phyloP scores from a whole-genome alignment of 306 rosid genomes.

The Dicorynia guianensis region DNA sequence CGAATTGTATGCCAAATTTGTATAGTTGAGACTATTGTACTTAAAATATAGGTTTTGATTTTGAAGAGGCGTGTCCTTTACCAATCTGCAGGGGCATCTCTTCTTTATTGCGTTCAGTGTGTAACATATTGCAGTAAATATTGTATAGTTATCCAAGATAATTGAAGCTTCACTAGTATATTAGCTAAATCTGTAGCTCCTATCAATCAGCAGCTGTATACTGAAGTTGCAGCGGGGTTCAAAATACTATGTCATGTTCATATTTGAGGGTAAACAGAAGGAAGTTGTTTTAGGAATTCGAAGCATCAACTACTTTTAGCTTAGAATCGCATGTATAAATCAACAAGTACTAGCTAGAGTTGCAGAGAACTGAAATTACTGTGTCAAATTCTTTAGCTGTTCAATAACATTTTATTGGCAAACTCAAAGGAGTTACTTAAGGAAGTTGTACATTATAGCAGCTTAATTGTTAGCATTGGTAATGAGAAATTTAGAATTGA shows the following conservation, averaged over 20 bases:
- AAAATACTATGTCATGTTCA: background rate
- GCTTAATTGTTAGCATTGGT: constrained; percentile 18
- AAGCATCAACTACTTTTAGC: background rate
- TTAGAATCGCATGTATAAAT: constrained; percentile 1
- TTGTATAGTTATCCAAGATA: background rate
- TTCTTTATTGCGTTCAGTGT: background rate
- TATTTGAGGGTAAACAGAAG: background rate
- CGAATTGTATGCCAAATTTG: constrained; percentile 14
- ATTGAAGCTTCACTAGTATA: background rate
- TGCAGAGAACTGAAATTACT: background rate
- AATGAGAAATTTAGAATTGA: background rate
- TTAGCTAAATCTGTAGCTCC: background rate
- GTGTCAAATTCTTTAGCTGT: background rate
- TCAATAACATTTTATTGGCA: background rate
- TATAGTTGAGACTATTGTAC: constrained; percentile 7
- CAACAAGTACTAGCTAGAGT: background rate
- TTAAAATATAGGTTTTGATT: constrained; percentile 8
- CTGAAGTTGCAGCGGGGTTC: background rate
- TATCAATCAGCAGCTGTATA: background rate
- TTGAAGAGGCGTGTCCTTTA: background rate
- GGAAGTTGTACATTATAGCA: background rate
- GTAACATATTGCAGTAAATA: background rate
- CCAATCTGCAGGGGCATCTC: background rate
- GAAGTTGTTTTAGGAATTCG: background rate
- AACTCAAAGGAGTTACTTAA: background rate